phyloP scores from a whole-genome alignment of 2,329 filamentous ascomycete genomes.

The Pseudocercospora vitis region DNA sequence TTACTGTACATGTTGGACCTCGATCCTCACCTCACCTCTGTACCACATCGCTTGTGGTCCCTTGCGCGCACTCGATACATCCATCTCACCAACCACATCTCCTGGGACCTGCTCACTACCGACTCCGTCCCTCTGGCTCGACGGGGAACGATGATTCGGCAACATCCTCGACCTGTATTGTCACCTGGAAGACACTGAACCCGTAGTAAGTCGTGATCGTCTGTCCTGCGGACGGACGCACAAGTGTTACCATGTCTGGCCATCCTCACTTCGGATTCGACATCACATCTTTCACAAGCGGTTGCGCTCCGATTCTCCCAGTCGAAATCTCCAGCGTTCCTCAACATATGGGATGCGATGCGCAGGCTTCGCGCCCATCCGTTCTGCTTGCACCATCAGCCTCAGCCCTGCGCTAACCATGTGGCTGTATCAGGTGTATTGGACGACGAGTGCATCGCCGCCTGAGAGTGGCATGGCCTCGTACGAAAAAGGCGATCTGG shows the following conservation, averaged over 20 bases:
- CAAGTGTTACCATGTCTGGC: neutral
- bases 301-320: neutral
- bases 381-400: no score
- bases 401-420: no score
- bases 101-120: conserved; percentile 15
- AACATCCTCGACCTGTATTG: neutral
- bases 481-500: conserved; percentile 18
- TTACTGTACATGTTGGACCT: conserved; percentile 9
- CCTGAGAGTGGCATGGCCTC: neutral
- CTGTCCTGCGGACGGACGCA: neutral
- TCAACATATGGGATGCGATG: no score
- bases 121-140: neutral
- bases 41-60: conserved; percentile 9
- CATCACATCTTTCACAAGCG: neutral
- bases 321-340: no score
- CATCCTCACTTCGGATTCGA: neutral
- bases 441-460: neutral
- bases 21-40: conserved; percentile 2
- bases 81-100: conserved; percentile 13
- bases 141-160: conserved; percentile 5
- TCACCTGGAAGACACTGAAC: conserved; percentile 7
- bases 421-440: neutral
- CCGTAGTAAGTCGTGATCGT: neutral
- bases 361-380: no score
- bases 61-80: conserved; percentile 11